These are phyloP conservation scores for Botryotinia calthae DNA, from an alignment of 2,329 filamentous ascomycete species.

Conservation along the genomic window DNA sequence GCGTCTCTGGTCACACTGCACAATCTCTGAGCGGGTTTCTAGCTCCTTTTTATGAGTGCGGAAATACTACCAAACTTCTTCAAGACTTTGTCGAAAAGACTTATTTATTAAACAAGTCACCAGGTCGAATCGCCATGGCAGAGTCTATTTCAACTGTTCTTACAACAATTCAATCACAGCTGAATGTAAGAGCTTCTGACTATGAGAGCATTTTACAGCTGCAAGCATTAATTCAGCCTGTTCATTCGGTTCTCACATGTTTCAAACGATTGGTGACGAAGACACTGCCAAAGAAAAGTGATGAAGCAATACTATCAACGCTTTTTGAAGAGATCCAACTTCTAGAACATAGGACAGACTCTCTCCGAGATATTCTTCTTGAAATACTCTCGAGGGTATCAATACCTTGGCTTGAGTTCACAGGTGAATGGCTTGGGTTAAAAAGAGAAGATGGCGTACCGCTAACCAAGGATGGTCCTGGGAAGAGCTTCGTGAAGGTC, in stretches of 20 bases:
- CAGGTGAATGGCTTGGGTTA: constrained; percentile 74
- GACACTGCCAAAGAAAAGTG: constrained; percentile 42
- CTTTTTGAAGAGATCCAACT: constrained; percentile 61
- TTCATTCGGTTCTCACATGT: constrained; percentile 36
- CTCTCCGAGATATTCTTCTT: constrained; percentile 62
- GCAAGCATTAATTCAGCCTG: constrained; percentile 37
- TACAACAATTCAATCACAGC: constrained; percentile 34
- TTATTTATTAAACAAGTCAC: constrained; percentile 33
- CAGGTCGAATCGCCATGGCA: constrained; percentile 38
- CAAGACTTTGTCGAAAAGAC: constrained; percentile 35
- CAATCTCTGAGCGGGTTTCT: constrained; percentile 51
- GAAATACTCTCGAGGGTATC: constrained; percentile 64
- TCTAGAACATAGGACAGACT: constrained; percentile 60
- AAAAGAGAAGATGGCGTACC: constrained; percentile 55
- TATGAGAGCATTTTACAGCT: constrained; percentile 38
- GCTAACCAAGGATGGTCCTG: constrained; percentile 48
- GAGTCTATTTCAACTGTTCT: constrained; percentile 42
- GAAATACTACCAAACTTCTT: constrained; percentile 38
- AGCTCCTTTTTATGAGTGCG: constrained; percentile 39
- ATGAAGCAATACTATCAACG: constrained; percentile 60
- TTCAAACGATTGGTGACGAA: constrained; percentile 36
- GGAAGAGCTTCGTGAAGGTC: constrained; percentile 59
- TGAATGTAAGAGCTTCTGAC: constrained; percentile 32
- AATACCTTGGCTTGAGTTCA: constrained; percentile 63
- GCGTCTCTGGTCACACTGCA: constrained; percentile 49